phyloP scores from a whole-genome alignment of 306 rosid species.

The Prunus mume region DNA sequence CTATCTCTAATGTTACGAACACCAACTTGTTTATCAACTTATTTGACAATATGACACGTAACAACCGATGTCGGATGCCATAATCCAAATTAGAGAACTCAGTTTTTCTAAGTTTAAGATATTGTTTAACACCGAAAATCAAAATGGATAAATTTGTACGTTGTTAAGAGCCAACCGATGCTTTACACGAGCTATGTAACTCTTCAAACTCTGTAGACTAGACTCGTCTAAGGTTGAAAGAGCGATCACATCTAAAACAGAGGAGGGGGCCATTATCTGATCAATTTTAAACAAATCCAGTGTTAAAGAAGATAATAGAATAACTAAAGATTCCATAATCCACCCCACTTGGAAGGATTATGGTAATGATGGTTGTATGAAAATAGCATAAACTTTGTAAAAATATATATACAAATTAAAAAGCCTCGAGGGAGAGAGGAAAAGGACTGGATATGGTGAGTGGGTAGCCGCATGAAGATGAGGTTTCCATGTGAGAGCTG shows the following conservation, averaged over 20 bases:
- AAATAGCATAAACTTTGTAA: too few species aligned
- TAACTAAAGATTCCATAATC: neutral
- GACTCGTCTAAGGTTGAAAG: neutral
- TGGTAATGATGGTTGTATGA: too few species aligned
- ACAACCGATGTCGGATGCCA: too few species aligned
- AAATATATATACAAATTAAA: too few species aligned
- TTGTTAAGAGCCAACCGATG: neutral
- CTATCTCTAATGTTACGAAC: neutral
- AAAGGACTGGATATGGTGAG: neutral
- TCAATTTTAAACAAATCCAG: neutral
- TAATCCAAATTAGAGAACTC: too few species aligned
- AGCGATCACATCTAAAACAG: neutral
- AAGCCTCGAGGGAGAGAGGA: too few species aligned
- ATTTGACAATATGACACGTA: too few species aligned
- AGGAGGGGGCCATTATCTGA: neutral
- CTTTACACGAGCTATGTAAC: neutral
- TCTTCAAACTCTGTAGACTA: neutral
- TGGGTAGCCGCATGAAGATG: conserved; percentile 3
- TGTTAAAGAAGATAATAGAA: neutral
- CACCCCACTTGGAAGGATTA: neutral
- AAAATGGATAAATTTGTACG: neutral
- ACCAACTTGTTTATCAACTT: too few species aligned
- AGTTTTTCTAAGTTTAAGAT: too few species aligned
- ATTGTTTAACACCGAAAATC: neutral
- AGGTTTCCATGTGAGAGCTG: conserved; percentile 9